Percentiles rank a stretch among this genome's conserved stretches.
Conservation (phyloP, 169 alveolate species). For the Theileria sp. region DNA sequence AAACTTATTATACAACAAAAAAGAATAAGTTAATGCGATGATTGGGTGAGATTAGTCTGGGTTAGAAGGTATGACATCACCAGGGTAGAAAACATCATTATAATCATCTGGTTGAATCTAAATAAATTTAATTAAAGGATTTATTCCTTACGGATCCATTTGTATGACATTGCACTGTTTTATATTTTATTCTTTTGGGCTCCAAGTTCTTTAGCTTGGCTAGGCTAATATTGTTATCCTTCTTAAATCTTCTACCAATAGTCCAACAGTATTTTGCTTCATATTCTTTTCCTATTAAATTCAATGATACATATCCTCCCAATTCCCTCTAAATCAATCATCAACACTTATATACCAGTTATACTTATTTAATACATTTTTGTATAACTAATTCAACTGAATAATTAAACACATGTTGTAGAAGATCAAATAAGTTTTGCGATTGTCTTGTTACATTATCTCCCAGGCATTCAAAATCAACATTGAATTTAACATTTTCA, state of each 20-base stretch:
- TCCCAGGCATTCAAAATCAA: slow-evolving; percentile 21
- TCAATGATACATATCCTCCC: slow-evolving; percentile 19
- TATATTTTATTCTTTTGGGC: slow-evolving; percentile 20
- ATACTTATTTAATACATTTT: no score
- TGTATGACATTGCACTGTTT: slow-evolving; percentile 23
- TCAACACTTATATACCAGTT: not conserved
- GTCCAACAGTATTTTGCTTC: slow-evolving; percentile 33
- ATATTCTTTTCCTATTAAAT: slow-evolving; percentile 4
- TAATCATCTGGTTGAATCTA: slow-evolving; percentile 62
- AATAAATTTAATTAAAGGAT: not conserved
- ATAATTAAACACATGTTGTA: not conserved
- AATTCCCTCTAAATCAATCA: not conserved
- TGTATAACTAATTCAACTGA: not conserved
- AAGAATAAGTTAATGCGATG: not conserved
- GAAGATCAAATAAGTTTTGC: not conserved
- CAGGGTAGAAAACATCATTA: slow-evolving; percentile 35
- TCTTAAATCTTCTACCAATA: not conserved
- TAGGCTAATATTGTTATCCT: slow-evolving; percentile 6
- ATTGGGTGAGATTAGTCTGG: not conserved
- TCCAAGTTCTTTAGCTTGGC: not conserved
- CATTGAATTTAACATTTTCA: slow-evolving; percentile 15
- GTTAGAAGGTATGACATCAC: slow-evolving; percentile 48
- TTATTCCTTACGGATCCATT: slow-evolving; percentile 38
- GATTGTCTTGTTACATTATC: not conserved
- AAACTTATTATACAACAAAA: not conserved